Percentiles rank a stretch among this genome's conserved stretches.
Evolutionary conservation across 306 rosid genomes (phyloP).

Genomic region (Quillaja saponaria): DNA sequence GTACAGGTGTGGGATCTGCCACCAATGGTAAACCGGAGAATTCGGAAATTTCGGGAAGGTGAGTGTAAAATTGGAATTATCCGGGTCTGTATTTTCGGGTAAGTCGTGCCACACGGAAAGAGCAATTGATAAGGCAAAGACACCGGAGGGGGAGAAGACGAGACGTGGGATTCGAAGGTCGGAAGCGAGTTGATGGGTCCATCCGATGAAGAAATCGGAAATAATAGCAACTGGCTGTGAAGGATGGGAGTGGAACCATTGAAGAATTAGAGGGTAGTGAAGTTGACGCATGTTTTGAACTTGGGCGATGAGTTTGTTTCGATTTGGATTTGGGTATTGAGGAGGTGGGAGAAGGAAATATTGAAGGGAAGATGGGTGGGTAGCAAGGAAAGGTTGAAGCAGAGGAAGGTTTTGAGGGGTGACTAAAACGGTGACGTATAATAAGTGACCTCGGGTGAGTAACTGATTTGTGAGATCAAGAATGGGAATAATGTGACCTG

Average conservation of each 20-base stretch:
- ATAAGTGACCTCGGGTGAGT: constrained; percentile 30
- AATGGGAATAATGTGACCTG: constrained; percentile 53
- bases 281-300: constrained; percentile 29
- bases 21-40: constrained; percentile 45
- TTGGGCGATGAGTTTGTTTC: background rate
- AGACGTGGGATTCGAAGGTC: constrained; percentile 37
- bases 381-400: constrained; percentile 32
- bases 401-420: constrained; percentile 28
- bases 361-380: constrained; percentile 39
- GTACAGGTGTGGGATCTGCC: constrained; percentile 26
- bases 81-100: constrained; percentile 4
- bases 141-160: constrained; percentile 49
- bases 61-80: constrained; percentile 4
- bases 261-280: constrained; percentile 39
- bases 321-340: constrained; percentile 5
- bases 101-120: constrained; percentile 30
- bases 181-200: constrained; percentile 48
- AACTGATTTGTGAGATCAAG: constrained; percentile 31
- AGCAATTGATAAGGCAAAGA: constrained; percentile 4
- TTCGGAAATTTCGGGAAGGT: constrained; percentile 40
- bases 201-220: constrained; percentile 54
- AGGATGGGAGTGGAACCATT: constrained; percentile 37
- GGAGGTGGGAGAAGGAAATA: constrained; percentile 30
- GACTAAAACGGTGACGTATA: constrained; percentile 44
- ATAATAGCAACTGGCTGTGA: constrained; percentile 39